Base-by-base conservation (phyloP, 495 filamentous ascomycete genomes). In the Wilcoxina mikolae region DNA sequence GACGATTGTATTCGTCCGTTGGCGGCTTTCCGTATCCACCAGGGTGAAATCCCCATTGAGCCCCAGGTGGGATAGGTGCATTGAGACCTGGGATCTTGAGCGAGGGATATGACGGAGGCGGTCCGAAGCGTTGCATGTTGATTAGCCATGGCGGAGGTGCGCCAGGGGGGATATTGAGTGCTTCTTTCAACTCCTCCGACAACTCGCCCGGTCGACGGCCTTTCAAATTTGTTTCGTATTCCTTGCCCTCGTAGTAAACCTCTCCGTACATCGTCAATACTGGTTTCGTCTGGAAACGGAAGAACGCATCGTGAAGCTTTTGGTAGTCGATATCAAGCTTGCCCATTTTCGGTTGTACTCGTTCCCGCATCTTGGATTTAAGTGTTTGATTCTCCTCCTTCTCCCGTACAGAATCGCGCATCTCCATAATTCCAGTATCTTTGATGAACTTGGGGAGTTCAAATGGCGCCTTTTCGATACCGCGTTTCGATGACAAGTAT, bases 191-290 rank as follows among this genome's bases (percentile, higher is more conserved):
- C 59, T 88, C 83, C 29, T 95, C 84, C 60, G 83, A 91, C 43
- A 95, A 67, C 61, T 96, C 89, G 31, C 91, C 91, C 3, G 93
- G 86, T 50, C 85, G 80, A 45, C 95, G 75, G 70, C 95, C 85
- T 59, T 80, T 79, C 44, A 94, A 75, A 70, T 96, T 94, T 4
- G 89, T 94, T 69, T 98, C 91, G 67, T 85, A 94, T 68, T 98
- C 91, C 66, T 98, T 98, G 60, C 91, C 91, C 64, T 98, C 91
- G 65, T 95, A 95, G 68, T 98, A 98, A 17, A 96, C 88, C 68
- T 98, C 91, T 25, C 91, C 91, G 62, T 94, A 96, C 18, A 88
- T 78, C 39, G 91, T 96, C 48, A 98, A 70, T 58, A 87, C 81
- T 1, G 91, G 91, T 65, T 98, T 98, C 31, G 85, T 94, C 68